Evolutionary conservation across 108 stramenopile species (phyloP).

Genomic region (Skeletonema grethae): DNA sequence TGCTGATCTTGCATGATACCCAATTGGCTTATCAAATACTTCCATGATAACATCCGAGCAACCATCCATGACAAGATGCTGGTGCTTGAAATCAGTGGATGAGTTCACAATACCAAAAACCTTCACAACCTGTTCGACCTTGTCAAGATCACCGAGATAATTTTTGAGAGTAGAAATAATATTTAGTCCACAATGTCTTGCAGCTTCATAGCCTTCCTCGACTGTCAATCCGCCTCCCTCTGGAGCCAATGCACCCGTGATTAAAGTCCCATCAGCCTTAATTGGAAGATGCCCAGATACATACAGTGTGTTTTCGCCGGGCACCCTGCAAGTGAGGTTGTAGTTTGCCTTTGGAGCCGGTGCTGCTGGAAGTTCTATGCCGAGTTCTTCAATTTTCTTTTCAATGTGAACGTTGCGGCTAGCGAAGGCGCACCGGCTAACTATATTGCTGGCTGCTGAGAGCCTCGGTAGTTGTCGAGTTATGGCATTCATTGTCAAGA

Average conservation of each 20-base stretch:
- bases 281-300: slow-evolving; percentile 88
- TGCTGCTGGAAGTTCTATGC: slow-evolving; percentile 77
- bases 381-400: slow-evolving; percentile 67
- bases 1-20: slow-evolving; percentile 86
- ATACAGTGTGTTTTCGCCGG: slow-evolving; percentile 71
- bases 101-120: slow-evolving; percentile 90
- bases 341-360: slow-evolving; percentile 88
- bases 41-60: slow-evolving; percentile 85
- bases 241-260: slow-evolving; percentile 79
- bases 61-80: slow-evolving; percentile 88
- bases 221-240: slow-evolving; percentile 61
- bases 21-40: slow-evolving; percentile 76
- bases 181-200: slow-evolving; percentile 81
- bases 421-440: slow-evolving; percentile 3
- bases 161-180: slow-evolving; percentile 82
- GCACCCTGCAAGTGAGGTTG: slow-evolving; percentile 66
- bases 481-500: slow-evolving; percentile 8
- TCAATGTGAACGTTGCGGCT: slow-evolving; percentile 66
- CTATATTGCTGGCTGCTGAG: neutral
- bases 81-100: slow-evolving; percentile 75
- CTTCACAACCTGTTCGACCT: slow-evolving; percentile 83
- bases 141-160: slow-evolving; percentile 83
- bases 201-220: slow-evolving; percentile 89
- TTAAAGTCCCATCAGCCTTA: slow-evolving; percentile 68
- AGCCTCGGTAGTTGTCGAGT: slow-evolving; percentile 12